A percentile compares a stretch with the other conserved stretches of the same genome.
Evolutionary conservation across 2,329 filamentous ascomycete genomes (phyloP).

Genomic region (Lachnellula suecica): DNA sequence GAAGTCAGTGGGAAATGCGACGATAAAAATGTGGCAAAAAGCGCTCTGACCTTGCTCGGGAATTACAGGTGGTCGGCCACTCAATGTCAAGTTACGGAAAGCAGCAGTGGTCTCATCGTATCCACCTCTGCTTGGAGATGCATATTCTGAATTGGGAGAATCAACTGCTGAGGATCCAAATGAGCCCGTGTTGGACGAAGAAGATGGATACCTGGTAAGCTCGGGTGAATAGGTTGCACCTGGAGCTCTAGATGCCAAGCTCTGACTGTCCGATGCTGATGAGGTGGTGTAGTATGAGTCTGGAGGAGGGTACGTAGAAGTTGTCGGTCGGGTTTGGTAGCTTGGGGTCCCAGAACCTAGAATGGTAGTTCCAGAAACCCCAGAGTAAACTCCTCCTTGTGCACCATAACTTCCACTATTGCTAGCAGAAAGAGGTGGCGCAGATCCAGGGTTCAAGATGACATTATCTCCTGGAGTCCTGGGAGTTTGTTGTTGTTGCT

Average conservation of each 20-base stretch:
- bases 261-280: background rate
- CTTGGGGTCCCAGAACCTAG: background rate
- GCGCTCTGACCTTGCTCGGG: background rate
- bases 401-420: background rate
- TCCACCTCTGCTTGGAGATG: background rate
- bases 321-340: background rate
- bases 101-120: background rate
- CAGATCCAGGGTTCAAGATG: background rate
- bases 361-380: background rate
- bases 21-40: background rate
- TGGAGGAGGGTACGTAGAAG: background rate
- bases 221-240: background rate
- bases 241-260: background rate
- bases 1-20: background rate
- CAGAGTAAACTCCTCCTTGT: background rate
- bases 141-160: background rate
- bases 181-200: background rate
- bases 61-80: background rate
- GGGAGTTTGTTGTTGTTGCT: conserved; percentile 7
- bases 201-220: background rate
- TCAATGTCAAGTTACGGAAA: background rate
- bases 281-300: background rate
- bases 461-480: conserved; percentile 2
- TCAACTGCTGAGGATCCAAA: background rate
- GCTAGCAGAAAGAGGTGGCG: background rate